Evolutionary conservation across 805 yeast genomes (phyloP), one percentile per base, ranked within the genome.

Genomic region (Dipodascus albidus): DNA sequence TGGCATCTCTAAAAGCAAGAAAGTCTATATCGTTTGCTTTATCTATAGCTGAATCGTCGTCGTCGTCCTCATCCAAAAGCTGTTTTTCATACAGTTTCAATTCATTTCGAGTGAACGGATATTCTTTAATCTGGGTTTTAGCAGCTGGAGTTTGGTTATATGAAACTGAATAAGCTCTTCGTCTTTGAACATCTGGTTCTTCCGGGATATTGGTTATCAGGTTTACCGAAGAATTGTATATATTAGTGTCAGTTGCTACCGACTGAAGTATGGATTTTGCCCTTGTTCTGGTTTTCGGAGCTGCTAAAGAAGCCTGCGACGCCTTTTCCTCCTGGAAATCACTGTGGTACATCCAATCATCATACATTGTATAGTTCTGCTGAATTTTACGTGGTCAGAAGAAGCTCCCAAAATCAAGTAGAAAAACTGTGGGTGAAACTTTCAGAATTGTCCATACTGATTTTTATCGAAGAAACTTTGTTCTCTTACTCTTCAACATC

Each of bases 31-130:
- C 66, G 15, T 67, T 64, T 1, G 73, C 62, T 31, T 72, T 67
- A 42, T 75, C 74, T 6, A 77, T 60, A 17, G 62, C 64, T 14
- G 60, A 60, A 42, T 77, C 75, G 54, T 75, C 74, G 58, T 69
- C 70, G 49, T 76, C 73, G 56, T 72, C 74, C 2, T 71, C 66
- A 2, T 68, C 64, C 4, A 74, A 56, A 56, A 71, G 70, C 23
- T 63, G 52, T 35, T 67, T 58, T 68, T 77, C 69, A 17, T 73
- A 38, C 2, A 33, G 23, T 1, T 64, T 64, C 22, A 64, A 68
- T 57, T 79, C 79, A 1, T 60, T 52, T 2, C 64, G 59, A 3
- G 72, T 68, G 51, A 76, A 67, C 0, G 80, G 80, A 55, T 62
- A 68, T 23, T 49, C 41, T 38, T 17, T 19, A 8, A 23, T 23